Evolutionary conservation across 1,284 basidiomycete species (phyloP).

Genomic region (Pseudozyma sp.): DNA sequence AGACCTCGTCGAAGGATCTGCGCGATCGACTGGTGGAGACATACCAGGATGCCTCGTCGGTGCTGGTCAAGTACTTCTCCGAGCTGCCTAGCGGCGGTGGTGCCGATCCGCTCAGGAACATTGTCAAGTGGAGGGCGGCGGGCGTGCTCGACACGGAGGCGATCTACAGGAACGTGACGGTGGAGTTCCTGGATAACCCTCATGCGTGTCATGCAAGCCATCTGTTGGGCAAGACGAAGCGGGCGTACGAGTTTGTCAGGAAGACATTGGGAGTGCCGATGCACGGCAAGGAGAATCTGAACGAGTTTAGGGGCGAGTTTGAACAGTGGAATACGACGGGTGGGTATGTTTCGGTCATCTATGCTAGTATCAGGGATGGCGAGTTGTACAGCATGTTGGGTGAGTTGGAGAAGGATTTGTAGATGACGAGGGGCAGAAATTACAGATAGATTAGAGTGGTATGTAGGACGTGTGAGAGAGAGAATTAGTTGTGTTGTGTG

Average conservation of each 20-base stretch:
- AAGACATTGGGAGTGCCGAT: constrained; percentile 60
- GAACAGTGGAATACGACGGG: constrained; percentile 49
- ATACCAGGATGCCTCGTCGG: constrained; percentile 55
- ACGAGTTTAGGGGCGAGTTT: constrained; percentile 57
- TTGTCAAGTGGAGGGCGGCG: constrained; percentile 57
- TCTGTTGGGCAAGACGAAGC: constrained; percentile 52
- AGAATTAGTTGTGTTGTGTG: neutral
- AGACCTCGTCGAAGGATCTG: constrained; percentile 58
- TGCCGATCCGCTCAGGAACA: constrained; percentile 60
- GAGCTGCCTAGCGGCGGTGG: constrained; percentile 58
- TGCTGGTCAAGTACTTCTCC: constrained; percentile 59
- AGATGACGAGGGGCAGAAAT: neutral
- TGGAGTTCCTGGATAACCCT: constrained; percentile 58
- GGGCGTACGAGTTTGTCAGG: constrained; percentile 61
- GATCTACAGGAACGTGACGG: constrained; percentile 51
- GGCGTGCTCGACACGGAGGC: constrained; percentile 49
- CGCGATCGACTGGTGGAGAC: constrained; percentile 55
- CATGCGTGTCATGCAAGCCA: constrained; percentile 58
- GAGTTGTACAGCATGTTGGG: constrained; percentile 52
- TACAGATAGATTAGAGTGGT: neutral
- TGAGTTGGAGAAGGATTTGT: constrained; percentile 39
- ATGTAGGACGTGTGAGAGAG: neutral
- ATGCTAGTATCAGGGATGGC: constrained; percentile 50
- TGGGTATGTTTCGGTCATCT: constrained; percentile 54
- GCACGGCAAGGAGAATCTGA: constrained; percentile 60